Percentiles rank a stretch among this genome's conserved stretches.
Conservation (phyloP, 805 yeast genomes). For the Komagataella phaffii region DNA sequence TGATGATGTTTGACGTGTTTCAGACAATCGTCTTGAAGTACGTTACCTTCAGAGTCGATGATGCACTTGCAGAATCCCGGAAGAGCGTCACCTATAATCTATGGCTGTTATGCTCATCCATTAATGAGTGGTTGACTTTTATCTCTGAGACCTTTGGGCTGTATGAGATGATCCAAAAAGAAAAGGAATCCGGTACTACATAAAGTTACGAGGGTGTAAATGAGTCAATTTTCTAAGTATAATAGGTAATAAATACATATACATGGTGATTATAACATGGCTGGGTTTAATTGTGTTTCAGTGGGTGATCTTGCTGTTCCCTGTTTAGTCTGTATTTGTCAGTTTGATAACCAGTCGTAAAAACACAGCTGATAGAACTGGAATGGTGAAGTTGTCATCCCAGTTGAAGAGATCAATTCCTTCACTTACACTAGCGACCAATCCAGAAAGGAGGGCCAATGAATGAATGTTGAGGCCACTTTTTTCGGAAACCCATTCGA, state of each 20-base stretch:
- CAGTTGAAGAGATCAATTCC: slow-evolving; percentile 61
- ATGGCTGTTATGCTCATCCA: background rate
- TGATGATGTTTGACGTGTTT: background rate
- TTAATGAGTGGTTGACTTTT: background rate
- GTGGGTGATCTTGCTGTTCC: background rate
- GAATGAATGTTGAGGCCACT: slow-evolving; percentile 40
- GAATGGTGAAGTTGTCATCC: slow-evolving; percentile 94
- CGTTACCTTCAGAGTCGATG: background rate
- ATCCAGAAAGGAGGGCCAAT: slow-evolving; percentile 53
- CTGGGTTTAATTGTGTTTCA: background rate
- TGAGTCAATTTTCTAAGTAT: background rate
- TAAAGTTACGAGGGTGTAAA: no score
- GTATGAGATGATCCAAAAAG: background rate
- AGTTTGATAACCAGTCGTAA: slow-evolving; percentile 14
- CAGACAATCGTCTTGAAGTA: background rate
- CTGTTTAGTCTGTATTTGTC: background rate
- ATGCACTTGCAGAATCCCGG: background rate
- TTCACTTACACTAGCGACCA: slow-evolving; percentile 80
- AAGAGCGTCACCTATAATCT: background rate
- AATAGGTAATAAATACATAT: background rate
- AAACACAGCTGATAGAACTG: slow-evolving; percentile 66
- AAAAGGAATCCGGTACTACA: background rate
- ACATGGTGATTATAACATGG: background rate
- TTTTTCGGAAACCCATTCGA: slow-evolving; percentile 52
- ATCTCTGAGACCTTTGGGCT: background rate